phyloP scores from a whole-genome alignment of 495 filamentous ascomycete species.

The Pseudevernia furfuracea region DNA sequence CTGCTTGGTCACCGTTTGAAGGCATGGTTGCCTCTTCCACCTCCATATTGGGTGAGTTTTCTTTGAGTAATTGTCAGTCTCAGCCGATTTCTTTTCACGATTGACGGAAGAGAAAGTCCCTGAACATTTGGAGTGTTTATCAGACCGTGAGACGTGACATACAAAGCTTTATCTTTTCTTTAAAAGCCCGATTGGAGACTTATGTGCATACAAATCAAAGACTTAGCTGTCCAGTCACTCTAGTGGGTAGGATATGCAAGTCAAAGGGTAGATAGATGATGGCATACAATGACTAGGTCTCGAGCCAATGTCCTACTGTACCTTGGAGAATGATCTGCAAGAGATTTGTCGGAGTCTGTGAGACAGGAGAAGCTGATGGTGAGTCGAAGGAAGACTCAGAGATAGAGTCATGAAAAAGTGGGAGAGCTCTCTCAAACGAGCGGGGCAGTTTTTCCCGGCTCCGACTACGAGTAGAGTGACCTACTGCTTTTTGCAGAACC shows the following conservation, averaged over 20 bases:
- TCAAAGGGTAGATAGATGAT: background rate
- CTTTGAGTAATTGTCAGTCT: background rate
- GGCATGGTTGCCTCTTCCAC: slow-evolving; percentile 4
- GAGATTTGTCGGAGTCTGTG: background rate
- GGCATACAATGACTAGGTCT: background rate
- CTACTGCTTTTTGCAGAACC: no score
- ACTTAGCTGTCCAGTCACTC: background rate
- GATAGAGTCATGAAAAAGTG: slow-evolving; percentile 9
- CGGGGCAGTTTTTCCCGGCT: slow-evolving; percentile 14
- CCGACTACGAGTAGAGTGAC: slow-evolving; percentile 5
- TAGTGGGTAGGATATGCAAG: background rate
- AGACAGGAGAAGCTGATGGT: background rate
- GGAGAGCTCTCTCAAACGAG: slow-evolving; percentile 1
- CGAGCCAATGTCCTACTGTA: background rate
- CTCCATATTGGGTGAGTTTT: background rate
- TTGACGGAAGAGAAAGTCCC: background rate
- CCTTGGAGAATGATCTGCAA: background rate
- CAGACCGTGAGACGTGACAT: background rate
- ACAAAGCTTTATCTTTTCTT: background rate
- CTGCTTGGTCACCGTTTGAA: background rate
- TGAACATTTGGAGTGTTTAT: background rate
- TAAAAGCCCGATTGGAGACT: background rate
- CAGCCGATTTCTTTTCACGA: background rate
- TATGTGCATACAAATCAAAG: background rate
- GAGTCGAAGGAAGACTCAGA: background rate